phyloP scores from a whole-genome alignment of 2,329 filamentous ascomycete species.

The Aciculosporium take region DNA sequence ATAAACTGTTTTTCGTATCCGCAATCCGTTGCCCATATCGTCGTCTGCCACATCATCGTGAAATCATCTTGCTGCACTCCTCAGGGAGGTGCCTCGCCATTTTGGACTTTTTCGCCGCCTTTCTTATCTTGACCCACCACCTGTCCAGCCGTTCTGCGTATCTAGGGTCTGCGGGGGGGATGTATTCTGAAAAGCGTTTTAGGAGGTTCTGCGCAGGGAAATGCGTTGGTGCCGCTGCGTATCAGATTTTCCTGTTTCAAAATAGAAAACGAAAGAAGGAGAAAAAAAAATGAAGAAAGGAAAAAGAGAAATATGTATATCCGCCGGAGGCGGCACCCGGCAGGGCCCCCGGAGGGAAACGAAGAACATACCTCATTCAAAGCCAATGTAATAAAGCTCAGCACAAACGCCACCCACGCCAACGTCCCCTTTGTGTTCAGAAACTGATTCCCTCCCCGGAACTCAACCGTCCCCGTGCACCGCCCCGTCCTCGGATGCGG shows the following conservation, averaged over 20 bases:
- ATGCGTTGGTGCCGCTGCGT: too few species aligned
- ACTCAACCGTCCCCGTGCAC: constrained; percentile 25
- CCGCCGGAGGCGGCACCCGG: too few species aligned
- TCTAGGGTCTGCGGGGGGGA: constrained; percentile 14
- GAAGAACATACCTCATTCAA: constrained; percentile 18
- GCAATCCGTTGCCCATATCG: background rate
- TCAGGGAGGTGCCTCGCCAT: constrained; percentile 20
- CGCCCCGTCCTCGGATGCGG: constrained; percentile 22
- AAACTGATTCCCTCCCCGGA: constrained; percentile 26
- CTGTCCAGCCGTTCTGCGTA: constrained; percentile 16
- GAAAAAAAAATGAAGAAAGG: background rate
- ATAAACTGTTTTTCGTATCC: too few species aligned
- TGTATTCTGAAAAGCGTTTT: constrained; percentile 14
- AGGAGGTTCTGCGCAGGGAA: constrained; percentile 16
- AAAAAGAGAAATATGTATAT: background rate
- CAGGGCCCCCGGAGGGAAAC: too few species aligned
- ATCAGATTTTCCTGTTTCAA: too few species aligned
- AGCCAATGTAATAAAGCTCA: constrained; percentile 24
- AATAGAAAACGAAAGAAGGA: background rate
- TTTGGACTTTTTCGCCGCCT: constrained; percentile 21
- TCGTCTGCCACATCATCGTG: constrained; percentile 4
- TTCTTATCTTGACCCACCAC: constrained; percentile 22
- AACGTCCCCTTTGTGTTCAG: constrained; percentile 22
- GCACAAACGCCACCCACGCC: constrained; percentile 25
- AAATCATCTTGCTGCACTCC: constrained; percentile 20